Conservation (phyloP, 495 filamentous ascomycete genomes). For the Clavariopsis aquatica region DNA sequence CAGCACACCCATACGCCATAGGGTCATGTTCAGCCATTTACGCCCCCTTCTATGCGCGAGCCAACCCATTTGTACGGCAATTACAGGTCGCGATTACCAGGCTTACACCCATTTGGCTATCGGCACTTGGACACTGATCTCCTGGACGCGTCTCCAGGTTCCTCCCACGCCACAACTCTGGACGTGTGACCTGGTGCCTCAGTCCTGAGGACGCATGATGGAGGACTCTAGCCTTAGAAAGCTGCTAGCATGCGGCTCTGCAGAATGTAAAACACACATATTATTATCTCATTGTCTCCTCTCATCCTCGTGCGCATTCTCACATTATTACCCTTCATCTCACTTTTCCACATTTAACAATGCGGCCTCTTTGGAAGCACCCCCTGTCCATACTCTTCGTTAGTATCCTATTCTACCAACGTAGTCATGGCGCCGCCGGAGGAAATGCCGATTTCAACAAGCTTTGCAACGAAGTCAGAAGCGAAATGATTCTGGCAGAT, state of each 20-base stretch:
- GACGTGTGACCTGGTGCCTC: neutral
- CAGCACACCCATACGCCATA: neutral
- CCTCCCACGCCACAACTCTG: neutral
- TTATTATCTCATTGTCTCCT: neutral
- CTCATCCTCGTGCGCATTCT: neutral
- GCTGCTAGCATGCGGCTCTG: neutral
- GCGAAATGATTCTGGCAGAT: neutral
- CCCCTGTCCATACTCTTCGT: neutral
- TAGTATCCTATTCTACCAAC: neutral
- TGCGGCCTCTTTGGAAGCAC: neutral
- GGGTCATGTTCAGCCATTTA: too few species aligned
- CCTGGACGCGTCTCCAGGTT: neutral
- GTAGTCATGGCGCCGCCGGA: neutral
- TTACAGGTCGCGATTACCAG: too few species aligned
- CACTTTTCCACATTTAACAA: neutral
- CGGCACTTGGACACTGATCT: neutral
- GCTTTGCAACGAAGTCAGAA: constrained; percentile 2
- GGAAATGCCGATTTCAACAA: neutral
- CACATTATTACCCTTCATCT: neutral
- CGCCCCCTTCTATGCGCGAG: too few species aligned
- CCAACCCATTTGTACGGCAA: too few species aligned
- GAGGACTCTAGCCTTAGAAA: neutral
- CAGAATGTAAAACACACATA: neutral
- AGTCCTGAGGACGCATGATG: neutral
- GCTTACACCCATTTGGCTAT: too few species aligned